Evolutionary conservation across 2,329 filamentous ascomycete species (phyloP).

Genomic region (Sporothrix schenckii): DNA sequence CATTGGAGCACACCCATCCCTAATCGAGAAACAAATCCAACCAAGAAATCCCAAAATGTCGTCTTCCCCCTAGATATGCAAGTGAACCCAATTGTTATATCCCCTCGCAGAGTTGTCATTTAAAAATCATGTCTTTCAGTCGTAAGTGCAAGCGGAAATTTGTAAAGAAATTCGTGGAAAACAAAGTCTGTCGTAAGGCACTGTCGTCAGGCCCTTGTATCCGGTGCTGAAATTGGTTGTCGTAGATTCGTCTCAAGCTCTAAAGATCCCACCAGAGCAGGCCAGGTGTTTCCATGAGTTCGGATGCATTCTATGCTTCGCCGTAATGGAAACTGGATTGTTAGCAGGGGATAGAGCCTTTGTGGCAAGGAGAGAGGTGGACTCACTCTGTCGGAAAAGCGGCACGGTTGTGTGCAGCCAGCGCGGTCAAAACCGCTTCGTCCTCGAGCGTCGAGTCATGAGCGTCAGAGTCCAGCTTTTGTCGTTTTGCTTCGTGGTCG

Average conservation of each 20-base stretch:
- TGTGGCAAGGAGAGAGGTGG: not conserved
- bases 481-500: conserved; percentile 47
- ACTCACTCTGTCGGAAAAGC: conserved; percentile 52
- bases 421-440: conserved; percentile 51
- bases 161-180: not conserved
- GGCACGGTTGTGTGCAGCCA: conserved; percentile 51
- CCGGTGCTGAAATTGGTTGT: not conserved
- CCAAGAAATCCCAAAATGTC: not conserved
- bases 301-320: conserved; percentile 27
- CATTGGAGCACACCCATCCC: not conserved
- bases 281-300: not conserved
- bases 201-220: not conserved
- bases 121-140: not conserved
- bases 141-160: not conserved
- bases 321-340: conserved; percentile 29
- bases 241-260: not conserved
- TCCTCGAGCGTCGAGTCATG: conserved; percentile 49
- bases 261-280: not conserved
- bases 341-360: not conserved
- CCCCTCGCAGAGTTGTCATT: not conserved
- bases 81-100: conserved; percentile 10
- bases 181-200: not conserved
- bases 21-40: not conserved
- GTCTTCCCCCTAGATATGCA: not conserved
- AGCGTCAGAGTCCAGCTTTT: conserved; percentile 41